Base-by-base conservation (phyloP, 169 alveolate genomes). In the Plasmodium fragile region DNA sequence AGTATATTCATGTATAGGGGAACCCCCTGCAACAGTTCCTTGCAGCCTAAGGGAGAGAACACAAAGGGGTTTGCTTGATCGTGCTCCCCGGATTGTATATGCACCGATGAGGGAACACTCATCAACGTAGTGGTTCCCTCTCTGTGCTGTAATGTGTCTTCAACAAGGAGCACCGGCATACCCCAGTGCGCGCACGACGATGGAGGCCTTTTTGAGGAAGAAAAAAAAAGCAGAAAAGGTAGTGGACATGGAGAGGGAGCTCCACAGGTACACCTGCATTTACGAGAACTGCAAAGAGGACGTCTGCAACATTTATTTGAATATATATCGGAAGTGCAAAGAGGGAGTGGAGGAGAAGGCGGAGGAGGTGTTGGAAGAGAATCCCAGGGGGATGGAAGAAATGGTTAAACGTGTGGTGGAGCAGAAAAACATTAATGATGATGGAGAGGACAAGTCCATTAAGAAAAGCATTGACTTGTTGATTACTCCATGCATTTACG, bases 401-500 rank as follows among this genome's bases (percentile, higher is more conserved):
- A 39, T 13, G 45, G 32, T 87, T 18, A 69, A 87, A 65, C 10
- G 32, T 28, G 36, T 87, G 11, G 80, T 87, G 10, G 93, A 87
- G 71, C 22, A 87, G 22, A 87, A 78, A 65, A 36, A 77, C 13
- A 32, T 87, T 6, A 53, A 77, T 53, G 73, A 77, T 77, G 52
- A 45, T 36, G 71, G 32, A n/a, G 77, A 18, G 45, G 97, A 96
- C 71, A 95, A 94, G 81, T 96, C 97, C 4, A 83, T 96, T 22
- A 96, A 96, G 75, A 95, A 93, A 59, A 90, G 96, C n/a, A 93
- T 96, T 11, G 97, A 96, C 52, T 81, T 96, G 32, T 4, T 96
- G n/a, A 45, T 93, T 36, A 45, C 81, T 16, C 97, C 97, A 8
- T 77, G 95, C 36, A 49, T 96, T 41, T 69, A 94, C 32, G 75